Evolutionary conservation across 1,139 yeast species (phyloP).

Genomic region (Pichia sp.): DNA sequence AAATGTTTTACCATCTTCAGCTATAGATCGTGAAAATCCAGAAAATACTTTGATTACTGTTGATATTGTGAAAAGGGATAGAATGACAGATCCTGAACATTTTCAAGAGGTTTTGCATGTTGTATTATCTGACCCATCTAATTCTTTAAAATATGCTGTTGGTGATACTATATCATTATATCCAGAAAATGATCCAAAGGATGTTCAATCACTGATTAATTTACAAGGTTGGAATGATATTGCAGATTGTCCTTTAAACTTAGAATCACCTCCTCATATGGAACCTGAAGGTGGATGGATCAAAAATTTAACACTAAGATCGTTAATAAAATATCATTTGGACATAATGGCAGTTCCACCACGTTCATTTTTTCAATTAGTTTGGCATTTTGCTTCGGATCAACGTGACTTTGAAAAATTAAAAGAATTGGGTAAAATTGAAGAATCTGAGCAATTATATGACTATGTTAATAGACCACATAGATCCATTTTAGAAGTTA

Average conservation of each 20-base stretch:
- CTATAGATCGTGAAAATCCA: background rate
- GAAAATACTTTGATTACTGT: slow-evolving; percentile 29
- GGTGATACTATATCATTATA: slow-evolving; percentile 80
- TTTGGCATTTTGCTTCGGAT: slow-evolving; percentile 69
- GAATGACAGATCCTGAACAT: slow-evolving; percentile 44
- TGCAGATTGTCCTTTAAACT: slow-evolving; percentile 51
- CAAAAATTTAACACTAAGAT: slow-evolving; percentile 51
- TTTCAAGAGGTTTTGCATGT: slow-evolving; percentile 86
- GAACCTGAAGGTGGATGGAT: slow-evolving; percentile 49
- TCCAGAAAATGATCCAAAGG: slow-evolving; percentile 60
- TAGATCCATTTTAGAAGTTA: slow-evolving; percentile 75
- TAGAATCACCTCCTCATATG: slow-evolving; percentile 12
- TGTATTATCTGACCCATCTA: slow-evolving; percentile 31
- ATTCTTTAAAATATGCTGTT: slow-evolving; percentile 43
- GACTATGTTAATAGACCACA: slow-evolving; percentile 90
- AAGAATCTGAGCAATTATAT: slow-evolving; percentile 72
- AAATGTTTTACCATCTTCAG: background rate
- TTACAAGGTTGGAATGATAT: slow-evolving; percentile 68
- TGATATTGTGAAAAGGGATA: slow-evolving; percentile 22
- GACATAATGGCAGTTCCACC: slow-evolving; percentile 82
- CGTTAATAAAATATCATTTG: slow-evolving; percentile 68
- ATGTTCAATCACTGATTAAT: slow-evolving; percentile 60
- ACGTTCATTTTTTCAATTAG: slow-evolving; percentile 63
- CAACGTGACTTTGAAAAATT: slow-evolving; percentile 70
- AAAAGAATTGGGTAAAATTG: slow-evolving; percentile 64